These are phyloP conservation scores for Betula pendula DNA, from an alignment of 306 rosid genomes.

Conservation along the genomic window DNA sequence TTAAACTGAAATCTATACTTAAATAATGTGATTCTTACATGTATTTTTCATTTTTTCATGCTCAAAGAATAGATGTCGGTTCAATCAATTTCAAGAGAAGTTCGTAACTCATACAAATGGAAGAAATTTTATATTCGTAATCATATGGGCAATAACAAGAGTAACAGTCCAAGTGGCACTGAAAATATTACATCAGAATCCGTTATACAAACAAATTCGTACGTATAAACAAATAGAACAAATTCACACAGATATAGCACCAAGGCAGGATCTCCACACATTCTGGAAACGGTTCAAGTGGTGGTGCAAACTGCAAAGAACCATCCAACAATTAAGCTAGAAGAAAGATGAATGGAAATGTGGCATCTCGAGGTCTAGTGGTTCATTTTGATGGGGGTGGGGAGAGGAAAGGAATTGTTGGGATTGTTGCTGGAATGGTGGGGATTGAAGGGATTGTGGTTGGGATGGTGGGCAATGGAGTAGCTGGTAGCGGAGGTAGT, in stretches of 20 bases:
- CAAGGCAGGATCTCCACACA: too few relatives aligned
- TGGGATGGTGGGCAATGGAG: conserved; percentile 19
- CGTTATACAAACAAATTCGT: neutral
- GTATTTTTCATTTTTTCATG: too few relatives aligned
- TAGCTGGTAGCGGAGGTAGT: too few relatives aligned
- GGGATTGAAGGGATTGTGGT: conserved; percentile 24
- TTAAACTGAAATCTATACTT: too few relatives aligned
- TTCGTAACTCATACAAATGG: too few relatives aligned
- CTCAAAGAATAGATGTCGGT: too few relatives aligned
- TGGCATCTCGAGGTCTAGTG: neutral
- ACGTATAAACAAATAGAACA: too few relatives aligned
- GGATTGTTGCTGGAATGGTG: conserved; percentile 24
- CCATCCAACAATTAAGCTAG: neutral
- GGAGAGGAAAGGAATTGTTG: conserved; percentile 14
- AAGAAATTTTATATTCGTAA: neutral
- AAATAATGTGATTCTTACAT: too few relatives aligned
- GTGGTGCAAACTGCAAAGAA: neutral
- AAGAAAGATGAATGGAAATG: neutral
- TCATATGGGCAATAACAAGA: neutral
- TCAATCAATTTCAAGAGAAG: too few relatives aligned
- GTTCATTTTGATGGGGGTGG: conserved; percentile 32
- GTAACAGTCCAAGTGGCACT: neutral
- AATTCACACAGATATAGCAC: neutral
- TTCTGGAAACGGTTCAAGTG: neutral
- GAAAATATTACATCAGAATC: neutral